Evolutionary conservation across 2,329 filamentous ascomycete genomes (phyloP).

Genomic region (Mollisiaceae sp.): DNA sequence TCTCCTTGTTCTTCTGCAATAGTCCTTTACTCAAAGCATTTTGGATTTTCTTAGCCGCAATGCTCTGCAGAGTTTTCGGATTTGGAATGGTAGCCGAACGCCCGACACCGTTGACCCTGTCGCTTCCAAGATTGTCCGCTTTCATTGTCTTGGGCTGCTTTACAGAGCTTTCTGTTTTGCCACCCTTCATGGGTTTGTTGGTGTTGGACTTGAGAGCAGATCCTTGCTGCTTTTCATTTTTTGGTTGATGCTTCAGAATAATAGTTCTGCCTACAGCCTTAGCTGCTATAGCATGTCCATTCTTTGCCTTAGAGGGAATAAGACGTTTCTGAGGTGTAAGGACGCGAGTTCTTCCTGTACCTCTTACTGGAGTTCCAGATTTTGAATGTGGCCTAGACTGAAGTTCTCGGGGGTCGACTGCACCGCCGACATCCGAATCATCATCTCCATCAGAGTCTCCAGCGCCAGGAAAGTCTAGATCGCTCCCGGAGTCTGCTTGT

Average conservation of each 20-base stretch:
- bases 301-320: background rate
- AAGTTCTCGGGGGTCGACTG: conserved; percentile 31
- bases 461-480: conserved; percentile 43
- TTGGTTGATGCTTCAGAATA: background rate
- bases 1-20: background rate
- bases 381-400: background rate
- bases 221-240: background rate
- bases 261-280: background rate
- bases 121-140: background rate
- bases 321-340: background rate
- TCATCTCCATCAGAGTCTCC: conserved; percentile 38
- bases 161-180: conserved; percentile 7
- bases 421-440: conserved; percentile 28
- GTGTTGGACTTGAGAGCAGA: background rate
- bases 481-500: conserved; percentile 30
- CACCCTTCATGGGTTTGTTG: background rate
- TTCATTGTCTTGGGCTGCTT: background rate
- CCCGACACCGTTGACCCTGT: background rate
- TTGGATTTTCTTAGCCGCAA: background rate
- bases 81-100: background rate
- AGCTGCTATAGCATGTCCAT: background rate
- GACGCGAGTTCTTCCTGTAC: conserved; percentile 11
- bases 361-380: conserved; percentile 18
- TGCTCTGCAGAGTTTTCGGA: background rate
- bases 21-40: background rate